Evolutionary conservation across 768 basidiomycete species (phyloP).

Genomic region (Jaapia argillacea): DNA sequence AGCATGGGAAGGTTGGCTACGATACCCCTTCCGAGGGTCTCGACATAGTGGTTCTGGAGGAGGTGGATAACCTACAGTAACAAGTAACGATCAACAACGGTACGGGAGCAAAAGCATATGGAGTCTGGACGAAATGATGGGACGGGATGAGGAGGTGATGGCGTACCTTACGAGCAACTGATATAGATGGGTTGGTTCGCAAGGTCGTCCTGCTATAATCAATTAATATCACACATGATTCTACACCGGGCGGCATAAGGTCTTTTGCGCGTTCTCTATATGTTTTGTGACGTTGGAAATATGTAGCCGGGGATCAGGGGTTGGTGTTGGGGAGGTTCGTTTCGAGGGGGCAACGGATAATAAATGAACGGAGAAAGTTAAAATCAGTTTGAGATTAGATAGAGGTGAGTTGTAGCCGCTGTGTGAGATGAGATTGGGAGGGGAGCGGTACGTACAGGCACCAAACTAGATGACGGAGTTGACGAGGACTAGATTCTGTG

Average conservation of each 20-base stretch:
- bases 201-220: slow-evolving; percentile 81
- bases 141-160: background rate
- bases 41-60: slow-evolving; percentile 83
- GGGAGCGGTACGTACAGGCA: slow-evolving; percentile 68
- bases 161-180: slow-evolving; percentile 64
- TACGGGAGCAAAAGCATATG: background rate
- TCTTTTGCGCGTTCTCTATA: slow-evolving; percentile 81
- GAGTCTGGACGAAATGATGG: too few relatives aligned
- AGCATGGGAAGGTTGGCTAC: slow-evolving; percentile 75
- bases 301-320: too few relatives aligned
- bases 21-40: slow-evolving; percentile 77
- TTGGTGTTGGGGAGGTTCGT: too few relatives aligned
- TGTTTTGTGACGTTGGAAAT: too few relatives aligned
- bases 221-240: slow-evolving; percentile 73
- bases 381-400: background rate
- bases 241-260: slow-evolving; percentile 77
- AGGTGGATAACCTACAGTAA: slow-evolving; percentile 56
- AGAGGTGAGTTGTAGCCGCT: too few relatives aligned
- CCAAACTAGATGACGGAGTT: slow-evolving; percentile 81
- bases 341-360: slow-evolving; percentile 5
- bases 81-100: background rate
- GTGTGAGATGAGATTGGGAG: too few relatives aligned
- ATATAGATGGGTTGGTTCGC: slow-evolving; percentile 76
- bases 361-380: background rate
- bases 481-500: slow-evolving; percentile 65